Evolutionary conservation across 2,329 filamentous ascomycete species (phyloP).

Genomic region (Canariomyces notabilis): DNA sequence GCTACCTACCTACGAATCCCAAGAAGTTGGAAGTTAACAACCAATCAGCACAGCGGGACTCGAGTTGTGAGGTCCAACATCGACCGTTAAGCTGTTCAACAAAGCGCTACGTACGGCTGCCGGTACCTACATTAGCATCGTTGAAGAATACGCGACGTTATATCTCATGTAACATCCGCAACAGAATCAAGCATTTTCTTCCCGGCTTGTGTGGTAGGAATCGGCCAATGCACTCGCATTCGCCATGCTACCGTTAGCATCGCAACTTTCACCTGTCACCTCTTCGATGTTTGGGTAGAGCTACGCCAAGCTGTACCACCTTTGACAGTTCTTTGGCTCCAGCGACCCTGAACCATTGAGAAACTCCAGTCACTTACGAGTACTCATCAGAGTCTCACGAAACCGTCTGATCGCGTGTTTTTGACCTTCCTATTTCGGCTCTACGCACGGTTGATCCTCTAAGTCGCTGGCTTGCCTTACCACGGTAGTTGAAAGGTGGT

Average conservation of each 20-base stretch:
- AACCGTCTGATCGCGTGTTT: background rate
- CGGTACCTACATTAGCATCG: too few species aligned
- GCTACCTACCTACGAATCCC: too few species aligned
- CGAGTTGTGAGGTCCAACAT: too few species aligned
- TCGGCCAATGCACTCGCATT: background rate
- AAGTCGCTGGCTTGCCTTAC: slow-evolving; percentile 1
- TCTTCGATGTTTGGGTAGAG: background rate
- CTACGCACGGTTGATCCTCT: background rate
- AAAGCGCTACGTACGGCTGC: too few species aligned
- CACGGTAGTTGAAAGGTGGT: background rate
- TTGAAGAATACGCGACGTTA: too few species aligned
- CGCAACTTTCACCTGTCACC: background rate
- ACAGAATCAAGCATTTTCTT: too few species aligned
- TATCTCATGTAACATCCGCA: too few species aligned
- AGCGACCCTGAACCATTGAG: slow-evolving; percentile 4
- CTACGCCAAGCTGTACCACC: slow-evolving; percentile 5
- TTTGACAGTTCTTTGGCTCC: background rate
- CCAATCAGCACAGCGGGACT: too few species aligned
- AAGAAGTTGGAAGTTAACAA: too few species aligned
- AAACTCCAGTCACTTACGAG: too few species aligned
- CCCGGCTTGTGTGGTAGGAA: too few species aligned
- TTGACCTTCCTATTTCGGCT: slow-evolving; percentile 10
- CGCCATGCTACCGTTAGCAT: background rate
- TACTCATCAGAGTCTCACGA: background rate
- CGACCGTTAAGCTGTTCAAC: too few species aligned